phyloP scores from a whole-genome alignment of 495 filamentous ascomycete genomes.

The Penicillium bialowiezense region DNA sequence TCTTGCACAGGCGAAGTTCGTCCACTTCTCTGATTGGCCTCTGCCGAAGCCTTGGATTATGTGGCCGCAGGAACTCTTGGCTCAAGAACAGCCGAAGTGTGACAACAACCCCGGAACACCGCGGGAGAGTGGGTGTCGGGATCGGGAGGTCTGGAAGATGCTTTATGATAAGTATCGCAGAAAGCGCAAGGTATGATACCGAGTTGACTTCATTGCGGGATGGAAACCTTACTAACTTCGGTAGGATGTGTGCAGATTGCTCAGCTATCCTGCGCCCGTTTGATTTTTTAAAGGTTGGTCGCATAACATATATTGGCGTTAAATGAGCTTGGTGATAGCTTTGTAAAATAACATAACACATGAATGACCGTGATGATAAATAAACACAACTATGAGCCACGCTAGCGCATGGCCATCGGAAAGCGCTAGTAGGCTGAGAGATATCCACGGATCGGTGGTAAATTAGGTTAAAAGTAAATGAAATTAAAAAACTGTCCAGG shows the following conservation, averaged over 20 bases:
- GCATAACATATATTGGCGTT: conserved; percentile 9
- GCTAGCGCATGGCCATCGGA: too few relatives aligned
- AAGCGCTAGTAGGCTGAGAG: too few relatives aligned
- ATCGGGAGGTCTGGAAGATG: conserved; percentile 67
- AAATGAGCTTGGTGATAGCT: neutral
- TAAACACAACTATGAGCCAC: too few relatives aligned
- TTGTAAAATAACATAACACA: neutral
- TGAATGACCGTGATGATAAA: neutral
- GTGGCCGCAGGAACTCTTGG: conserved; percentile 53
- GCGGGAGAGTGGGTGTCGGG: conserved; percentile 54
- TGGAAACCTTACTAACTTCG: conserved; percentile 1
- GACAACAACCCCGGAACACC: conserved; percentile 43
- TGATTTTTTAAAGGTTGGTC: conserved; percentile 15
- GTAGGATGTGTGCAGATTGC: conserved; percentile 47
- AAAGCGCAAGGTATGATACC: conserved; percentile 52
- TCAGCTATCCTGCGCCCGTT: conserved; percentile 47
- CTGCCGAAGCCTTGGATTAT: conserved; percentile 76
- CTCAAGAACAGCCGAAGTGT: conserved; percentile 58
- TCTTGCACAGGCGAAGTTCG: conserved; percentile 65
- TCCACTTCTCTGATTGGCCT: conserved; percentile 83
- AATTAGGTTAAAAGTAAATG: too few relatives aligned
- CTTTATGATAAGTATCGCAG: conserved; percentile 67
- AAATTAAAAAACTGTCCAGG: too few relatives aligned
- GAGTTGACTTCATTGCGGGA: neutral
- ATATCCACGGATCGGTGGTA: too few relatives aligned